A percentile compares a stretch with the other conserved stretches of the same genome.
Conservation (phyloP, 768 basidiomycete species). For the Tricholoma hemisulphureum region DNA sequence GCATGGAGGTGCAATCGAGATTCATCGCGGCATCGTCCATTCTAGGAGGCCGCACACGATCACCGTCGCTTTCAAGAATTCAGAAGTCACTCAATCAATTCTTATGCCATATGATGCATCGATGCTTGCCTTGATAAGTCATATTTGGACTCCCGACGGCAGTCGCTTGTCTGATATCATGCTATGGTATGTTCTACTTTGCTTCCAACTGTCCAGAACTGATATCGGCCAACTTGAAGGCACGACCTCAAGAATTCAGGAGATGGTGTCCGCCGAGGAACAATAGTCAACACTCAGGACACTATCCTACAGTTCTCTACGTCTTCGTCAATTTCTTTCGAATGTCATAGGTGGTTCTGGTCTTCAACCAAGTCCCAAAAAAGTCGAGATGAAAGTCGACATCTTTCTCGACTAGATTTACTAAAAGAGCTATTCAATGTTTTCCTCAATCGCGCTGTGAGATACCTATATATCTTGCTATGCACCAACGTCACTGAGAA, state of each 20-base stretch:
- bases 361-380: neutral
- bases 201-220: too few relatives aligned
- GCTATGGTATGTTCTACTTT: constrained; percentile 15
- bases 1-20: constrained; percentile 16
- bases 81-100: constrained; percentile 2
- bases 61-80: constrained; percentile 4
- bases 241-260: constrained; percentile 1
- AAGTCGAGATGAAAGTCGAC: constrained; percentile 15
- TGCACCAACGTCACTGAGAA: neutral
- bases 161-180: constrained; percentile 13
- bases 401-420: constrained; percentile 22
- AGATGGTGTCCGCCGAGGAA: constrained; percentile 3
- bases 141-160: constrained; percentile 1
- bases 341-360: constrained; percentile 4
- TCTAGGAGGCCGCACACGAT: constrained; percentile 10
- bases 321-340: neutral
- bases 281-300: neutral
- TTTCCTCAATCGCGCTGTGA: constrained; percentile 27
- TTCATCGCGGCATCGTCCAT: constrained; percentile 8
- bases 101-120: constrained; percentile 17
- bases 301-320: neutral
- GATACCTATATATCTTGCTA: neutral
- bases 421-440: constrained; percentile 28
- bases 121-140: constrained; percentile 18
- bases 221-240: neutral